These are phyloP conservation scores for Zea luxurians DNA, from an alignment of 176 grass and related monocot genomes.

Conservation along the genomic window DNA sequence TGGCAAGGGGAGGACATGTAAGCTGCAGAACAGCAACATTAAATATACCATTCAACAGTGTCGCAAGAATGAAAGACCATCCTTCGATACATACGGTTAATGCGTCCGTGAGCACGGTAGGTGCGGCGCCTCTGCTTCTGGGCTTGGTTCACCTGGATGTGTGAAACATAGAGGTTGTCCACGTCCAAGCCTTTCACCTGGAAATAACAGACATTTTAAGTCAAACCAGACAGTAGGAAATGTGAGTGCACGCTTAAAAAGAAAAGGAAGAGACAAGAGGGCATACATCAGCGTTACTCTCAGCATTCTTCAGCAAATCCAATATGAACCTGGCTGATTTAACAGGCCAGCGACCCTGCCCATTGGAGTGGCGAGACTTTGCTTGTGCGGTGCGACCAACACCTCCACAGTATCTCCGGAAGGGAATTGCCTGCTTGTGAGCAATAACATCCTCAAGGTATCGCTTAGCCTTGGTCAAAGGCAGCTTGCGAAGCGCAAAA, in stretches of 20 bases:
- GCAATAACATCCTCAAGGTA: conserved; percentile 91
- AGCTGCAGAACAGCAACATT: conserved; percentile 42
- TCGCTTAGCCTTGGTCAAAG: conserved; percentile 76
- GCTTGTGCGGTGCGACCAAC: conserved; percentile 86
- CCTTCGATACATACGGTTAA: conserved; percentile 49
- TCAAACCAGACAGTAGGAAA: not conserved
- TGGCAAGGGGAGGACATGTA: conserved; percentile 91
- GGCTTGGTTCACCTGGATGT: conserved; percentile 77
- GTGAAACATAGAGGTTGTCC: conserved; percentile 60
- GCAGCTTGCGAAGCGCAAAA: conserved; percentile 55
- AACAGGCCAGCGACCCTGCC: conserved; percentile 77
- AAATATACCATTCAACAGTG: not conserved
- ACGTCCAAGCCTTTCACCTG: conserved; percentile 73
- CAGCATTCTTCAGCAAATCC: conserved; percentile 85
- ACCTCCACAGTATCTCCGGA: conserved; percentile 73
- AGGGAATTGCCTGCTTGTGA: conserved; percentile 94
- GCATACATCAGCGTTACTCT: conserved; percentile 69
- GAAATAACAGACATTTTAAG: not conserved
- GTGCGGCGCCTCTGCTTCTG: conserved; percentile 70
- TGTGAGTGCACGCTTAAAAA: not conserved
- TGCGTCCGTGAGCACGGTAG: conserved; percentile 68
- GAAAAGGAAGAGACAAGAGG: not conserved
- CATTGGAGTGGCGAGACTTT: conserved; percentile 71
- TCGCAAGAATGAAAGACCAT: not conserved
- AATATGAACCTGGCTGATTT: conserved; percentile 79